These are phyloP conservation scores for Westerdykella ornata DNA, from an alignment of 2,329 filamentous ascomycete species.

Conservation along the genomic window DNA sequence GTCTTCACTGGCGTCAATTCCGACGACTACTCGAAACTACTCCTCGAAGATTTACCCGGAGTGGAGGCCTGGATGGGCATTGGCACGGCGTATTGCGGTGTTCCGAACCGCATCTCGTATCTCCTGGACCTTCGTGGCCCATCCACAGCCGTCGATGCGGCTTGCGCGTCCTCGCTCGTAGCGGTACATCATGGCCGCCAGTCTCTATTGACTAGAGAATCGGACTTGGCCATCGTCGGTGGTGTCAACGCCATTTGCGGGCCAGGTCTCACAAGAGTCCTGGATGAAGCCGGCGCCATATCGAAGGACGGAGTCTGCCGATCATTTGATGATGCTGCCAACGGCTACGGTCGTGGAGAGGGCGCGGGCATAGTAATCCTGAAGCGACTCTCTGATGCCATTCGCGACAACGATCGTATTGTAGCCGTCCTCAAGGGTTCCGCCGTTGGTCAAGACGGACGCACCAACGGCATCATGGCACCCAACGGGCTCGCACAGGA, in stretches of 20 bases:
- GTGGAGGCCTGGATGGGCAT: slow-evolving; percentile 39
- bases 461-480: slow-evolving; percentile 33
- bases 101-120: slow-evolving; percentile 36
- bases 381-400: slow-evolving; percentile 22
- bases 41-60: slow-evolving; percentile 35
- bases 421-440: slow-evolving; percentile 25
- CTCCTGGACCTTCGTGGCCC: slow-evolving; percentile 36
- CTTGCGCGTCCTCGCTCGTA: slow-evolving; percentile 31
- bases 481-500: slow-evolving; percentile 30
- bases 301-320: slow-evolving; percentile 25
- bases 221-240: slow-evolving; percentile 12
- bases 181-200: slow-evolving; percentile 31
- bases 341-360: slow-evolving; percentile 30
- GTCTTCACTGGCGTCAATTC: slow-evolving; percentile 22
- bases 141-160: slow-evolving; percentile 36
- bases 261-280: slow-evolving; percentile 29
- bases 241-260: slow-evolving; percentile 32
- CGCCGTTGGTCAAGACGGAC: slow-evolving; percentile 29
- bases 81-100: slow-evolving; percentile 35
- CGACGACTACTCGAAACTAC: slow-evolving; percentile 32
- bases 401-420: slow-evolving; percentile 25
- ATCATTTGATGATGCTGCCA: slow-evolving; percentile 28
- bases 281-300: slow-evolving; percentile 24
- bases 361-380: slow-evolving; percentile 27
- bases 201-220: slow-evolving; percentile 24